phyloP scores from a whole-genome alignment of 2,329 filamentous ascomycete genomes.

The Diatrype stigma region DNA sequence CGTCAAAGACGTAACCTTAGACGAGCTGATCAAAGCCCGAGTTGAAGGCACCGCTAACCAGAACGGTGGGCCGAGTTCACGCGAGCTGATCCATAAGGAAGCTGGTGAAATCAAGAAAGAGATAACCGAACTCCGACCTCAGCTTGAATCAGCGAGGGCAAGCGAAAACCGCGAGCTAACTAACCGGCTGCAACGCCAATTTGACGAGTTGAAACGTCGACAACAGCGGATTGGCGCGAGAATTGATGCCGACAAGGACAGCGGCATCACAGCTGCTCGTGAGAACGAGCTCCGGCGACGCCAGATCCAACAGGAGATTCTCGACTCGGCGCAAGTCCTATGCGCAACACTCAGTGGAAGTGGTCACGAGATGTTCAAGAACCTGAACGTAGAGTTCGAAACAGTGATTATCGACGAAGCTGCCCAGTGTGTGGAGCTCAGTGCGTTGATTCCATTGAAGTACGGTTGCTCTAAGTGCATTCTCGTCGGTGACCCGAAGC shows the following conservation, averaged over 20 bases:
- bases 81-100: slow-evolving; percentile 59
- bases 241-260: slow-evolving; percentile 85
- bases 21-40: slow-evolving; percentile 78
- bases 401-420: slow-evolving; percentile 98
- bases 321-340: slow-evolving; percentile 86
- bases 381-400: slow-evolving; percentile 92
- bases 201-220: slow-evolving; percentile 72
- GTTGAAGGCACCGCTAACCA: slow-evolving; percentile 59
- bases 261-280: slow-evolving; percentile 74
- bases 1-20: slow-evolving; percentile 87
- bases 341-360: slow-evolving; percentile 94
- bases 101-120: slow-evolving; percentile 71
- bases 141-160: slow-evolving; percentile 63
- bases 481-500: slow-evolving; percentile 95
- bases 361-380: slow-evolving; percentile 96
- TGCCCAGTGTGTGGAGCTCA: slow-evolving; percentile 95
- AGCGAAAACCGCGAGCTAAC: slow-evolving; percentile 43
- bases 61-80: slow-evolving; percentile 50
- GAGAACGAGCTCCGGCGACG: slow-evolving; percentile 83
- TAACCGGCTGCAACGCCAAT: slow-evolving; percentile 65
- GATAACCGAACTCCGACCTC: slow-evolving; percentile 65
- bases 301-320: slow-evolving; percentile 82
- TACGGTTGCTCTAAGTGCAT: slow-evolving; percentile 97
- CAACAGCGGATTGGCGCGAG: slow-evolving; percentile 73
- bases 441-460: slow-evolving; percentile 92